phyloP scores from a whole-genome alignment of 2,329 filamentous ascomycete genomes.

The Amphichorda felina region DNA sequence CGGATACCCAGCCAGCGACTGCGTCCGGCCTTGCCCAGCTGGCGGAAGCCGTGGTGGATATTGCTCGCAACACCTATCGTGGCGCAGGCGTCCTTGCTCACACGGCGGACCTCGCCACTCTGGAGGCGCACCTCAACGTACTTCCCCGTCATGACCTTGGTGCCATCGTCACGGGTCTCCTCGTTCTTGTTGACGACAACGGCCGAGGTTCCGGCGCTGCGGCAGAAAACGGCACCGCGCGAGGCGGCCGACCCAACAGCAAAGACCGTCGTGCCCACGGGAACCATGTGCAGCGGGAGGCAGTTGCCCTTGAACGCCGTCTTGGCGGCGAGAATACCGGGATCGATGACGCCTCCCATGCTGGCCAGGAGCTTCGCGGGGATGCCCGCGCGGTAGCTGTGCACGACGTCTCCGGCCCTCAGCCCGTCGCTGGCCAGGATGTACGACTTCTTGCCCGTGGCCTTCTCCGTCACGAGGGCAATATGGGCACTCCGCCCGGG shows the following conservation, averaged over 20 bases:
- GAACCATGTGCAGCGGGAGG: conserved; percentile 89
- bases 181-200: conserved; percentile 85
- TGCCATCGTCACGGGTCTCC: conserved; percentile 47
- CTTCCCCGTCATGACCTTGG: conserved; percentile 53
- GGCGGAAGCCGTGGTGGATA: conserved; percentile 76
- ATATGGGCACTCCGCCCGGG: conserved; percentile 89
- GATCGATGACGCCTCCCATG: conserved; percentile 89
- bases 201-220: conserved; percentile 87
- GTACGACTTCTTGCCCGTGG: conserved; percentile 69
- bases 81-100: conserved; percentile 85
- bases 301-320: conserved; percentile 94
- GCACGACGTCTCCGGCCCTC: conserved; percentile 79
- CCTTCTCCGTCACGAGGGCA: conserved; percentile 67
- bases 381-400: conserved; percentile 86
- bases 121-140: conserved; percentile 79
- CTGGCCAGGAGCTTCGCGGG: conserved; percentile 74
- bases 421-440: conserved; percentile 93
- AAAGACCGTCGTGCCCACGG: conserved; percentile 84
- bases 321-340: conserved; percentile 88
- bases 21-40: conserved; percentile 90
- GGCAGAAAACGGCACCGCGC: conserved; percentile 77
- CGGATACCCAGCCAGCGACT: conserved; percentile 89
- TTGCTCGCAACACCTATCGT: conserved; percentile 95
- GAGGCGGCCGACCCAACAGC: conserved; percentile 71
- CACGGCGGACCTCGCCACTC: conserved; percentile 82